Evolutionary conservation across 805 yeast genomes (phyloP).

Genomic region (Yarrowia keelungensis): DNA sequence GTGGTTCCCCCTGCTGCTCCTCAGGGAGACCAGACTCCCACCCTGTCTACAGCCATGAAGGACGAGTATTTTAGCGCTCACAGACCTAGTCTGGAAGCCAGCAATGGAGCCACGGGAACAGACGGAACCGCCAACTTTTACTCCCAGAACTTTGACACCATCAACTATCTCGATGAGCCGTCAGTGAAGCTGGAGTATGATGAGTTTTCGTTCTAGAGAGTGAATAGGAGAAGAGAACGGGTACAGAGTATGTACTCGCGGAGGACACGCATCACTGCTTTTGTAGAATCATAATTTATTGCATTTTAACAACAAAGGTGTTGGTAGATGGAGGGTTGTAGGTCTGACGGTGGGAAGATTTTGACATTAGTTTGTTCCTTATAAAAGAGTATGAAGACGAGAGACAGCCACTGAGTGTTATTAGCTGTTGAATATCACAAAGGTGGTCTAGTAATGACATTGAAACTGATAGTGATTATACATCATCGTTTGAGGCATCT

Average conservation of each 20-base stretch:
- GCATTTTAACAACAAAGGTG: neutral
- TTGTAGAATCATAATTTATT: conserved; percentile 22
- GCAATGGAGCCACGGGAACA: neutral
- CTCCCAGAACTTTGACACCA: conserved; percentile 13
- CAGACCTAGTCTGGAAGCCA: conserved; percentile 14
- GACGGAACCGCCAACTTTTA: conserved; percentile 13
- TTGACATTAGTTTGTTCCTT: too few relatives aligned
- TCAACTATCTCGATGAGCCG: conserved; percentile 17
- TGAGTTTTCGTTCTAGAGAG: conserved; percentile 27
- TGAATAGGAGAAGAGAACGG: neutral
- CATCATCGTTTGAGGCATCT: too few relatives aligned
- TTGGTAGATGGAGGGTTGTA: too few relatives aligned
- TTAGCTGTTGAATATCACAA: too few relatives aligned
- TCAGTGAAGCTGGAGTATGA: conserved; percentile 22
- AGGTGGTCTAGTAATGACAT: too few relatives aligned
- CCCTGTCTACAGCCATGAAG: conserved; percentile 30
- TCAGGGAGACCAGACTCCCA: conserved; percentile 33
- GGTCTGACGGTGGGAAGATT: too few relatives aligned
- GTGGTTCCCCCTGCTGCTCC: conserved; percentile 36
- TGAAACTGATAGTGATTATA: too few relatives aligned
- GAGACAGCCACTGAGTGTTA: too few relatives aligned
- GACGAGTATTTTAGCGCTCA: conserved; percentile 28
- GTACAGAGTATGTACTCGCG: neutral
- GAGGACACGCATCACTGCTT: neutral
- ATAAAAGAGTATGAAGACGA: too few relatives aligned